Percentiles rank a stretch among this genome's conserved stretches.
phyloP scores from a whole-genome alignment of 164 flowering plant genomes.

The Buxus sempervirens region DNA sequence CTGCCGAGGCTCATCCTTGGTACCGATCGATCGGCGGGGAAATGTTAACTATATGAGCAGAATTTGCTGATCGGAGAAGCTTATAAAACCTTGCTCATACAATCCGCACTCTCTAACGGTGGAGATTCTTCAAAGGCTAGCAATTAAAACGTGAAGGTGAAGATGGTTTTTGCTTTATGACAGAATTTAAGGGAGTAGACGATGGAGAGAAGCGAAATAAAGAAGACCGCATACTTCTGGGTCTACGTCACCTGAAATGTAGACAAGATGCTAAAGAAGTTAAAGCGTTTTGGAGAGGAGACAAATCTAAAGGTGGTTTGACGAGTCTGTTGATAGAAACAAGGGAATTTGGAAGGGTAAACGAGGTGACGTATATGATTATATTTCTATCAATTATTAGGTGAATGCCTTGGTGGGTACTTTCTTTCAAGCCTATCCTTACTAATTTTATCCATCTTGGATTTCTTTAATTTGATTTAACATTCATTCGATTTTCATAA shows the following conservation, averaged over 20 bases:
- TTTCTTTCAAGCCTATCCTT: no score
- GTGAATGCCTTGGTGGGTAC: no score
- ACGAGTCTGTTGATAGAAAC: not conserved
- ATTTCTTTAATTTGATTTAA: no score
- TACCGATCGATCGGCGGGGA: no score
- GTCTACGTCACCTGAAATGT: constrained; percentile 4
- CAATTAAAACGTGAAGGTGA: constrained; percentile 28
- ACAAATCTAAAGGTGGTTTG: not conserved
- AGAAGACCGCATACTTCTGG: not conserved
- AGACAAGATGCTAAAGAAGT: not conserved
- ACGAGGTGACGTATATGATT: not conserved
- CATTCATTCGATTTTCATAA: no score
- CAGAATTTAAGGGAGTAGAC: constrained; percentile 5
- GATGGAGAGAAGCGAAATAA: constrained; percentile 1
- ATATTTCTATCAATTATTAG: no score
- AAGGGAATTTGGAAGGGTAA: not conserved
- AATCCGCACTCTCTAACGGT: constrained; percentile 24
- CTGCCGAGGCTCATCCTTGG: constrained; percentile 28
- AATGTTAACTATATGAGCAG: no score
- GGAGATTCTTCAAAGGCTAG: constrained; percentile 13
- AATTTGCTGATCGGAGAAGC: not conserved
- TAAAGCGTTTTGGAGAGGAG: not conserved
- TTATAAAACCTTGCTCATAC: constrained; percentile 19
- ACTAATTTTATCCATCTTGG: no score
- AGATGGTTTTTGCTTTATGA: constrained; percentile 17